Base-by-base conservation (phyloP, 1,284 basidiomycete genomes). In the Coniferiporia sulphurascens region DNA sequence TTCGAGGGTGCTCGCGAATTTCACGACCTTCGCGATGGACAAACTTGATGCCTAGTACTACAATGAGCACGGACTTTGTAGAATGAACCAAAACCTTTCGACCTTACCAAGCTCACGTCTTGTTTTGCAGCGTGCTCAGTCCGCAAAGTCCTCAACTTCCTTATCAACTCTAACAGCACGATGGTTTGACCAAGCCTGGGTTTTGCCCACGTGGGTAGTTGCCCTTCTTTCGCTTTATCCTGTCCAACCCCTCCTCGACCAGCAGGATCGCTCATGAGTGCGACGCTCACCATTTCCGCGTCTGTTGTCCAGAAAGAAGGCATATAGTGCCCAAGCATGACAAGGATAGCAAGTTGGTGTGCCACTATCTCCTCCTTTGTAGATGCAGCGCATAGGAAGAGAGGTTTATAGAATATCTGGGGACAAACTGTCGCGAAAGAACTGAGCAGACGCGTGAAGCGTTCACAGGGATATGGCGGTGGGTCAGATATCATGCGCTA, bases 251-350 rank as follows among this genome's bases (percentile, higher is more conserved):
- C 65, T n/a, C 56, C 64, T 13, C 57, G 52, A 15, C 64, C 70
- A 4, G 73, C 72, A 8, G 73, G 68, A 62, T 83, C 80, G 57
- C 79, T 83, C 77, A 86, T 80, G 48, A 91, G 70, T 3, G 86
- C 87, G 3, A 91, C 80, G 3, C 83, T 75, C 60, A 91, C 74
- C 89, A 93, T 92, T 66, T 91, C 87, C 1, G 86, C 78, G 70
- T 91, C 85, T 19, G 82, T 78, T 2, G 77, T 79, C 89, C 87
- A 91, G 66, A 85, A 84, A 57, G 82, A 80, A 0, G 81, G 76
- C 10, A 90, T 70, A 64, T 82, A 79, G 12, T 73, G 76, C 2
- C 82, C 74, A 35, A 89, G 63, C 0, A 78, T 73, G 12, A 73
- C 71, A 34, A 91, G 70, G 0, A 79, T 73, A 50, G 80, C 78